phyloP scores from a whole-genome alignment of 2,329 filamentous ascomycete species.

The Fusarium zealandicum region DNA sequence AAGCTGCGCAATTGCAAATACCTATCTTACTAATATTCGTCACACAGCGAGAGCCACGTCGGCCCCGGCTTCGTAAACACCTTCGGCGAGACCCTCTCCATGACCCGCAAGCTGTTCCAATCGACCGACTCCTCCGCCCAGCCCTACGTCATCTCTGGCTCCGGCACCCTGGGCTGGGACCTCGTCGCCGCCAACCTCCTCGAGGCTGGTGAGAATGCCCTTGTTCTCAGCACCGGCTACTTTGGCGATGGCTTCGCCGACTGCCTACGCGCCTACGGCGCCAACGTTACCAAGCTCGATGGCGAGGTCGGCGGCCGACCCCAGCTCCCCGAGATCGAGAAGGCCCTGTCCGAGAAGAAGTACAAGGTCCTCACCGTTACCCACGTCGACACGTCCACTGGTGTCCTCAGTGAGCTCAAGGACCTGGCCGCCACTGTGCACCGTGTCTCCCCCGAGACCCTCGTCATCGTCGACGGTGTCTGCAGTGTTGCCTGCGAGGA shows the following conservation, averaged over 20 bases:
- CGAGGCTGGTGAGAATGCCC: conserved; percentile 86
- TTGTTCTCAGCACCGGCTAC: conserved; percentile 96
- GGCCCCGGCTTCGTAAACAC: conserved; percentile 85
- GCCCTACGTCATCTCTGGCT: conserved; percentile 92
- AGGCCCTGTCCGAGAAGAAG: conserved; percentile 85
- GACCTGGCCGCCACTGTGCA: conserved; percentile 82
- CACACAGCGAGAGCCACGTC: conserved; percentile 86
- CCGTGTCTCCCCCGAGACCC: conserved; percentile 86
- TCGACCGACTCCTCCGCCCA: conserved; percentile 82
- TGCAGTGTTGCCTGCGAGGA: conserved; percentile 97
- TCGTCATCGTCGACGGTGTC: conserved; percentile 93
- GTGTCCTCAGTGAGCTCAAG: conserved; percentile 91
- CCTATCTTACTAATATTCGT: conserved; percentile 7
- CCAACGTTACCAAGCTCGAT: conserved; percentile 87
- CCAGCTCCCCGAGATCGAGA: conserved; percentile 85
- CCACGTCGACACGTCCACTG: conserved; percentile 96
- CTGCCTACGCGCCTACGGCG: conserved; percentile 90
- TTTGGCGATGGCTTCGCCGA: conserved; percentile 95
- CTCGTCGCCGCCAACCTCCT: conserved; percentile 91
- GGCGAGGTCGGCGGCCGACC: conserved; percentile 88
- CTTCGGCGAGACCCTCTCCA: conserved; percentile 88
- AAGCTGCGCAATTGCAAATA: background rate
- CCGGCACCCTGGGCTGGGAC: conserved; percentile 96
- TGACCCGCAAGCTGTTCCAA: conserved; percentile 94
- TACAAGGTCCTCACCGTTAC: conserved; percentile 96